Evolutionary conservation across 305 asterid genomes (phyloP).

Genomic region (Ajuga reptans): DNA sequence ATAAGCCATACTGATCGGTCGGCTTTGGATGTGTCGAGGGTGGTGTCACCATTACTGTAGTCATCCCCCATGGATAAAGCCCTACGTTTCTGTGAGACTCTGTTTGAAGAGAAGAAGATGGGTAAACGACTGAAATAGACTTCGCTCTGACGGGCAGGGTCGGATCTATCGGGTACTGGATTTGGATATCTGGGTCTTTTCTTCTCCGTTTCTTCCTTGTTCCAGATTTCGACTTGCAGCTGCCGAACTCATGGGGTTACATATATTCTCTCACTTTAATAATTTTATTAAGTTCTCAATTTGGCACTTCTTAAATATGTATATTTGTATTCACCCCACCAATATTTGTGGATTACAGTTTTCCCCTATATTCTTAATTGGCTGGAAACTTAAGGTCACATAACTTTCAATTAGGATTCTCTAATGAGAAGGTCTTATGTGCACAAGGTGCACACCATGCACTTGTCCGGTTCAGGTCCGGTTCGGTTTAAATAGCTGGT

Average conservation of each 20-base stretch:
- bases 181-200: background rate
- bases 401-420: too few relatives aligned
- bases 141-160: background rate
- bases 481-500: too few relatives aligned
- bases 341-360: too few relatives aligned
- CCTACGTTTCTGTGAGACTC: background rate
- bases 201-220: background rate
- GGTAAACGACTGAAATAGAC: background rate
- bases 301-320: too few relatives aligned
- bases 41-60: conserved; percentile 23
- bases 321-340: too few relatives aligned
- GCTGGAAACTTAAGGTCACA: too few relatives aligned
- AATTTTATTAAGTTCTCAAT: too few relatives aligned
- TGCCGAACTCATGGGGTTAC: background rate
- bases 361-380: too few relatives aligned
- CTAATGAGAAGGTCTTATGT: too few relatives aligned
- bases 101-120: background rate
- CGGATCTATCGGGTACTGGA: background rate
- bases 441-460: too few relatives aligned
- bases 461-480: too few relatives aligned
- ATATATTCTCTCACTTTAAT: too few relatives aligned
- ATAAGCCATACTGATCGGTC: conserved; percentile 90
- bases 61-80: conserved; percentile 63
- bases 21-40: conserved; percentile 53
- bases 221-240: background rate